These are phyloP conservation scores for Solanum medicagineum DNA, from an alignment of 257 asterid species.

Conservation along the genomic window DNA sequence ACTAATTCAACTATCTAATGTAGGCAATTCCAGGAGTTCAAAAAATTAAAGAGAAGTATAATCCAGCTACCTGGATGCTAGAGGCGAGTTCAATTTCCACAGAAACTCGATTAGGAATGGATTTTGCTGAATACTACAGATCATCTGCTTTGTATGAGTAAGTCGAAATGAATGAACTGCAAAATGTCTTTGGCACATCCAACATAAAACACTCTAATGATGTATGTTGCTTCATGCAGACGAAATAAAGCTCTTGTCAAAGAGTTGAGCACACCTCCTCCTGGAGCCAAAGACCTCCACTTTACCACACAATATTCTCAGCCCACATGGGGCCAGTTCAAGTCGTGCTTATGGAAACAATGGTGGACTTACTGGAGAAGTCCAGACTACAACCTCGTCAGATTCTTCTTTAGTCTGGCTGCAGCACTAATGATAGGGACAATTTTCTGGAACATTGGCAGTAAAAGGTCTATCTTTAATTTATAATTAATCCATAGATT, in stretches of 20 bases:
- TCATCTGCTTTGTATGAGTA: slow-evolving; percentile 28
- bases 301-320: slow-evolving; percentile 33
- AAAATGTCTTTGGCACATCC: background rate
- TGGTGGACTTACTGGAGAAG: slow-evolving; percentile 44
- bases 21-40: slow-evolving; percentile 38
- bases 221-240: background rate
- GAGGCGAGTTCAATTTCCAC: slow-evolving; percentile 32
- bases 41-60: slow-evolving; percentile 22
- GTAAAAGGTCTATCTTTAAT: slow-evolving; percentile 13
- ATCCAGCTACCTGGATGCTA: slow-evolving; percentile 58
- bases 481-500: background rate
- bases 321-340: slow-evolving; percentile 36
- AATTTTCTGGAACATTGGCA: slow-evolving; percentile 35
- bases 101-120: slow-evolving; percentile 30
- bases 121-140: slow-evolving; percentile 42
- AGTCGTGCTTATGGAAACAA: slow-evolving; percentile 38
- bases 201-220: background rate
- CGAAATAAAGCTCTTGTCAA: slow-evolving; percentile 25
- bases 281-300: slow-evolving; percentile 25
- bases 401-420: slow-evolving; percentile 33
- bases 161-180: background rate
- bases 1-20: background rate
- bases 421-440: slow-evolving; percentile 35
- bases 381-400: slow-evolving; percentile 39
- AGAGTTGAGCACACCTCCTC: slow-evolving; percentile 23